Percentiles rank a stretch among this genome's conserved stretches.
These are phyloP conservation scores for Phytophthora sansomeana DNA, from an alignment of 352 stramenopile genomes.

Conservation along the genomic window DNA sequence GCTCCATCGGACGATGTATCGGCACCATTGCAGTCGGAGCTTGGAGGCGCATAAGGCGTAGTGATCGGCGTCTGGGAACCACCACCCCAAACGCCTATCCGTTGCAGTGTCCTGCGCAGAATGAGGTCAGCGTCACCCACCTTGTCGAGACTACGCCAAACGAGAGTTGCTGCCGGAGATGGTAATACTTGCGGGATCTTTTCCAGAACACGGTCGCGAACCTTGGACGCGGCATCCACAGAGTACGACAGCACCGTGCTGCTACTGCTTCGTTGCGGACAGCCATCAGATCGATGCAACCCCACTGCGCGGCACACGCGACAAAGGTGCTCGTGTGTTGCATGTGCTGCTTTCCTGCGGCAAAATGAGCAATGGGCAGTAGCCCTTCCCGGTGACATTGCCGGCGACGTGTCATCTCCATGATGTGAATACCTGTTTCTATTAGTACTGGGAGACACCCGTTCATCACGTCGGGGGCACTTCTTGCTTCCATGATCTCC, in stretches of 20 bases:
- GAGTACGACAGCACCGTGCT: slow-evolving; percentile 70
- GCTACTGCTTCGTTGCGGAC: slow-evolving; percentile 44
- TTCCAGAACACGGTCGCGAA: slow-evolving; percentile 64
- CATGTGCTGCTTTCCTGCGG: slow-evolving; percentile 59
- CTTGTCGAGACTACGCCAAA: slow-evolving; percentile 76
- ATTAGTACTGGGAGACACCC: slow-evolving; percentile 9
- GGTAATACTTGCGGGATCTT: slow-evolving; percentile 64
- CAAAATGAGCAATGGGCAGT: slow-evolving; percentile 68
- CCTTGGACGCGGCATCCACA: slow-evolving; percentile 71
- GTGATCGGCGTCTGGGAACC: slow-evolving; percentile 85
- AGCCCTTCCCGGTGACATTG: slow-evolving; percentile 16
- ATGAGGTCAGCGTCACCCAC: slow-evolving; percentile 80
- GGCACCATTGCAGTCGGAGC: slow-evolving; percentile 9
- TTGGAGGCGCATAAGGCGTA: slow-evolving; percentile 64
- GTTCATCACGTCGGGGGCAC: slow-evolving; percentile 43
- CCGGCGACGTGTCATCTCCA: slow-evolving; percentile 31
- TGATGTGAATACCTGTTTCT: slow-evolving; percentile 25
- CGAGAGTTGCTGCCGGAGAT: slow-evolving; percentile 52
- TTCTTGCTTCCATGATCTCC: slow-evolving; percentile 74
- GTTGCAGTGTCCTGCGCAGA: slow-evolving; percentile 68
- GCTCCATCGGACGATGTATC: slow-evolving; percentile 8
- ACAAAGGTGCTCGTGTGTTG: slow-evolving; percentile 67
- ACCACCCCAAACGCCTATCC: slow-evolving; percentile 81
- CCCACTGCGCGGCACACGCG: slow-evolving; percentile 64
- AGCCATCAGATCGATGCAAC: slow-evolving; percentile 67